phyloP scores from a whole-genome alignment of 73 alveolate genomes.

The Tetrahymena thermophila region DNA sequence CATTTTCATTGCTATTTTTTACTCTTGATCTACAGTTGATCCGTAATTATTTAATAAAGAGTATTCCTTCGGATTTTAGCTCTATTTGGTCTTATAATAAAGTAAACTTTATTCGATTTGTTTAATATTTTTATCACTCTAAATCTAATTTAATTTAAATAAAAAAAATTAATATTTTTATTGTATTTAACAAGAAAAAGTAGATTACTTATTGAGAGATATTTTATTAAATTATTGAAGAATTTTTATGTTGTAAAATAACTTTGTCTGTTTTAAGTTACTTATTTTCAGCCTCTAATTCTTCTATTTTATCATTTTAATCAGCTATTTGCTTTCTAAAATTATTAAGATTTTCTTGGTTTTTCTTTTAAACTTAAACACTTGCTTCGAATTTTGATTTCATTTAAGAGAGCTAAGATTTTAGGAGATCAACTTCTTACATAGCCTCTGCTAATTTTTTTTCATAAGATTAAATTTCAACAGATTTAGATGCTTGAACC shows the following conservation, averaged over 20 bases:
- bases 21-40: not conserved
- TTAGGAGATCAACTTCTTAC: not conserved
- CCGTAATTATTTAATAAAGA: not conserved
- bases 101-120: not conserved
- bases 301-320: not conserved
- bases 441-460: not conserved
- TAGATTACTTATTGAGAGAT: not conserved
- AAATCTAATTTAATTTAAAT: not conserved
- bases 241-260: not conserved
- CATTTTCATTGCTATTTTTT: not conserved
- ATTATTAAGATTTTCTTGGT: not conserved
- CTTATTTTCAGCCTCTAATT: not conserved
- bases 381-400: not conserved
- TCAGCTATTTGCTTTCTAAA: not conserved
- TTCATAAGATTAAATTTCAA: not conserved
- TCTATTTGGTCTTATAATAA: not conserved
- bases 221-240: not conserved
- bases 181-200: not conserved
- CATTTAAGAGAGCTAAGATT: not conserved
- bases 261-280: not conserved
- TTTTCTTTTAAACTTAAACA: not conserved
- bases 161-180: not conserved
- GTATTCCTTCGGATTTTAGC: not conserved
- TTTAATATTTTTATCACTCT: not conserved
- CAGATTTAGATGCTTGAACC: not conserved